Percentiles rank a stretch among this genome's conserved stretches.
Conservation (phyloP, 1,284 basidiomycete genomes). For the Sphaerobolus stellatus region DNA sequence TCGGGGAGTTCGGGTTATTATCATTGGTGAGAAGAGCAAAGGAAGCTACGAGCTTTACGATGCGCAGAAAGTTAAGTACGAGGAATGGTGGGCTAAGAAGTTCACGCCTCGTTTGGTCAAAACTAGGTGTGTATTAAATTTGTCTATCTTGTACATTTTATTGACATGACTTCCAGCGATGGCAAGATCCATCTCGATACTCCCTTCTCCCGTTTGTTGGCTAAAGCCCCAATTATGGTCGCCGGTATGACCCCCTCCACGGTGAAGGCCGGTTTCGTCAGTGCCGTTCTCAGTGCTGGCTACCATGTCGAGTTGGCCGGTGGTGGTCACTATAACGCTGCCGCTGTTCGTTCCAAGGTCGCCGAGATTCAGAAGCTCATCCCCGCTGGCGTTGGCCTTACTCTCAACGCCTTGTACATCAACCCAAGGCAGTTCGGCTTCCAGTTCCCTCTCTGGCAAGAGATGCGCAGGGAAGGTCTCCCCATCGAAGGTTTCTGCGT, state of each 20-base stretch:
- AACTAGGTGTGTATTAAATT: conserved; percentile 62
- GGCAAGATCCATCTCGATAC: conserved; percentile 92
- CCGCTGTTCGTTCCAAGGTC: conserved; percentile 86
- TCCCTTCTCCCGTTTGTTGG: conserved; percentile 91
- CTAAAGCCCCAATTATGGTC: conserved; percentile 97
- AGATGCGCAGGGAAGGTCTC: conserved; percentile 93
- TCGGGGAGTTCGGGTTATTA: conserved; percentile 85
- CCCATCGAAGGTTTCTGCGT: conserved; percentile 98
- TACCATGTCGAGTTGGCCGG: conserved; percentile 97
- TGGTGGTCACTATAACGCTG: conserved; percentile 93
- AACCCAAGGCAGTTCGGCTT: conserved; percentile 97
- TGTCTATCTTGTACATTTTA: background rate
- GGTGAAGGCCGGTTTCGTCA: conserved; percentile 89
- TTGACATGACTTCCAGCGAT: conserved; percentile 52
- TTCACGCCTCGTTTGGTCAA: conserved; percentile 85
- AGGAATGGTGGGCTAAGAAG: conserved; percentile 90
- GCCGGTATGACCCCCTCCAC: conserved; percentile 98
- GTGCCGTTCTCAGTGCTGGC: conserved; percentile 89
- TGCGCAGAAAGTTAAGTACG: conserved; percentile 63
- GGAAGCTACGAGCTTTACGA: conserved; percentile 85
- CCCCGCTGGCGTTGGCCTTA: conserved; percentile 86
- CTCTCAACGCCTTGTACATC: conserved; percentile 96
- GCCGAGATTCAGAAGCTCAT: conserved; percentile 84
- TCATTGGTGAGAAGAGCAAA: conserved; percentile 84
- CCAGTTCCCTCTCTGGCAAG: conserved; percentile 97